Conservation (phyloP, 176 grass and related monocot species). For the Dactylis glomerata region DNA sequence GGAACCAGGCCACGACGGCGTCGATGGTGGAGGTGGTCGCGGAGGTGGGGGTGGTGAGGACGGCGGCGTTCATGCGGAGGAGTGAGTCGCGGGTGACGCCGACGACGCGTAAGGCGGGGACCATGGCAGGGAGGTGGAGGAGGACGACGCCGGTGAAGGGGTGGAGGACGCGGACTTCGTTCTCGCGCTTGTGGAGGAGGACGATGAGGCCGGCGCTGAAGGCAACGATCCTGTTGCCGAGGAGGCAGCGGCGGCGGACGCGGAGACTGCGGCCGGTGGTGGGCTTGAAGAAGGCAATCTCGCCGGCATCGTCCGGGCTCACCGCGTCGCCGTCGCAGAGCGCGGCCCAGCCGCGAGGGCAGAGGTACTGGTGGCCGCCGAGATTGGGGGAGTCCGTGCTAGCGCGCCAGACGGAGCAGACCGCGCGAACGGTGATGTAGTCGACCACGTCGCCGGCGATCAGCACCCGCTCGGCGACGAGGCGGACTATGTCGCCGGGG, state of each 20-base stretch:
- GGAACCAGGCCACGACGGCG: slow-evolving; percentile 27
- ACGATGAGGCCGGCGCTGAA: slow-evolving; percentile 21
- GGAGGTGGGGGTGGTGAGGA: neutral
- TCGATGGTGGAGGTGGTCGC: neutral
- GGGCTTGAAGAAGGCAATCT: slow-evolving; percentile 11
- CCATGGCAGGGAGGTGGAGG: slow-evolving; percentile 21
- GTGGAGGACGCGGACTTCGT: slow-evolving; percentile 19
- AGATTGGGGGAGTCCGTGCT: neutral
- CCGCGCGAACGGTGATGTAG: neutral
- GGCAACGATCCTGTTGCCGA: neutral
- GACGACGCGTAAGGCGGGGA: neutral
- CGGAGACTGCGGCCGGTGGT: neutral
- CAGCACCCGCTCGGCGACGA: slow-evolving; percentile 3
- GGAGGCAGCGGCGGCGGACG: neutral
- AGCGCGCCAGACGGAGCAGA: neutral
- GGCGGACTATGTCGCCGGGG: neutral
- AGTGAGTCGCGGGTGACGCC: neutral
- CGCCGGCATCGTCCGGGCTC: neutral
- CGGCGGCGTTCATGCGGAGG: neutral
- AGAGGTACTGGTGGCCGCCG: neutral
- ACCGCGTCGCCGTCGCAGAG: slow-evolving; percentile 19
- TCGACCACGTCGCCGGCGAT: neutral
- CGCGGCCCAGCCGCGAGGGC: slow-evolving; percentile 14
- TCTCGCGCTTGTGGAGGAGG: slow-evolving; percentile 13
- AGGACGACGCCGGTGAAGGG: slow-evolving; percentile 18